Percentiles rank a stretch among this genome's conserved stretches.
These are phyloP conservation scores for Trichophyton mentagrophytes DNA, from an alignment of 2,329 filamentous ascomycete species.

Conservation along the genomic window DNA sequence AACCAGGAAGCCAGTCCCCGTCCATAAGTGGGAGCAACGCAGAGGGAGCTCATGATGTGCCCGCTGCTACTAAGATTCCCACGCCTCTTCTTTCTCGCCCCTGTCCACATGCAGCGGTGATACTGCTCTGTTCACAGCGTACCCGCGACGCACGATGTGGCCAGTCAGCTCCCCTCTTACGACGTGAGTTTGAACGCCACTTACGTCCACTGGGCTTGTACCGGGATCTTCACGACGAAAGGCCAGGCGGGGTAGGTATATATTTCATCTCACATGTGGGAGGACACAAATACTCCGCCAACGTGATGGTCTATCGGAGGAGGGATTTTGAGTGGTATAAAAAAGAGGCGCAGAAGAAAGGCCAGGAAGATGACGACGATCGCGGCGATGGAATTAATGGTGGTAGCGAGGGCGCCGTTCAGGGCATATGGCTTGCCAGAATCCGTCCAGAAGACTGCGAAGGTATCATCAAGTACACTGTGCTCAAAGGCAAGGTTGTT, in stretches of 20 bases:
- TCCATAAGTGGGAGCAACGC: background rate
- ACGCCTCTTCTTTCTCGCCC: conserved; percentile 44
- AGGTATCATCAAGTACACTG: conserved; percentile 76
- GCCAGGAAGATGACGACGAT: conserved; percentile 18
- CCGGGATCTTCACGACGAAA: conserved; percentile 74
- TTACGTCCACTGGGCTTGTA: conserved; percentile 72
- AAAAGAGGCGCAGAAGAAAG: conserved; percentile 17
- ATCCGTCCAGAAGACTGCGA: conserved; percentile 82
- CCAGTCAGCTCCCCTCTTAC: conserved; percentile 80
- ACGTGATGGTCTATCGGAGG: conserved; percentile 79
- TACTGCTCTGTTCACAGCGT: conserved; percentile 85
- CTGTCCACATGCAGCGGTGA: conserved; percentile 71
- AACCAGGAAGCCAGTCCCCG: background rate
- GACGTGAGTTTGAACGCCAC: conserved; percentile 78
- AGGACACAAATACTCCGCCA: conserved; percentile 91
- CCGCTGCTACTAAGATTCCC: conserved; percentile 13
- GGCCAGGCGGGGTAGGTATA: conserved; percentile 83
- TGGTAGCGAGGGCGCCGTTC: conserved; percentile 50
- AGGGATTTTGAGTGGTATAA: conserved; percentile 31
- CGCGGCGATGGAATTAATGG: conserved; percentile 15
- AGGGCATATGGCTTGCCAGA: conserved; percentile 86
- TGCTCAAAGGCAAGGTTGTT: conserved; percentile 85
- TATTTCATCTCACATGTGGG: conserved; percentile 96
- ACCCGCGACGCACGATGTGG: conserved; percentile 93
- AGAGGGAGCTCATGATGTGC: background rate